Base-by-base conservation (phyloP, 768 basidiomycete species). In the Kwoniella mangroviensis region DNA sequence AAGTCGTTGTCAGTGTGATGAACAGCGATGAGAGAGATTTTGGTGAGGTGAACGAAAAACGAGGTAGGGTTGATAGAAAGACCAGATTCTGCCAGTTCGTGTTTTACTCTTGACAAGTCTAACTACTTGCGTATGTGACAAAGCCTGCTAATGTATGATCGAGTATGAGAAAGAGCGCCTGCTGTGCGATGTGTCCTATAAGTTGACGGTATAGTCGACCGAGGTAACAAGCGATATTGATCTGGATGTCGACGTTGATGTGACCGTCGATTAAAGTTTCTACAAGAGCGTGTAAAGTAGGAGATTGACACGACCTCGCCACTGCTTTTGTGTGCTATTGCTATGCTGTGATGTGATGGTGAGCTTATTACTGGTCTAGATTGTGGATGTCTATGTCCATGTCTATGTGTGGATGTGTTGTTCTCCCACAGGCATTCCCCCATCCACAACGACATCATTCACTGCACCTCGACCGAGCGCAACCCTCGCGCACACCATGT, bases 11-110 rank as follows among this genome's bases (percentile, higher is more conserved):
- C 6, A 17, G 6, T 12, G 15, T 34, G 34, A 34, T 34, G 13
- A 17, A 24, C 6, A 57, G 11, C 56, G 56, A 57, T 34, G 34
- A 34, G 34, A 7, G 34, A 34, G 26, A n/a, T n/a, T 7, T 34
- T 1, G 34, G 3, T 34, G 34, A 34, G 34, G 6, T 34, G 1
- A 41, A 26, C 15, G 15, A 26, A 6, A 21, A 54, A 54, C 64
- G 54, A 65, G 64, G 54, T 40, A 63, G 62, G 62, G 62, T 28
- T 34, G 45, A 34, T 34, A 13, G 40, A 40, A 63, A 52, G 62
- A 19, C 40, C 40, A 26, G 22, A 17, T 52, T 63, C 51, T 28
- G 3, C 34, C 19, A 53, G 24, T 45, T 52, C 34, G 56, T 57
- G 56, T 57, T 57, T 57, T 13, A 13, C 26, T 57, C 15, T 57